Evolutionary conservation across 2,329 filamentous ascomycete genomes (phyloP).

Genomic region (Hypoxylon sp.): DNA sequence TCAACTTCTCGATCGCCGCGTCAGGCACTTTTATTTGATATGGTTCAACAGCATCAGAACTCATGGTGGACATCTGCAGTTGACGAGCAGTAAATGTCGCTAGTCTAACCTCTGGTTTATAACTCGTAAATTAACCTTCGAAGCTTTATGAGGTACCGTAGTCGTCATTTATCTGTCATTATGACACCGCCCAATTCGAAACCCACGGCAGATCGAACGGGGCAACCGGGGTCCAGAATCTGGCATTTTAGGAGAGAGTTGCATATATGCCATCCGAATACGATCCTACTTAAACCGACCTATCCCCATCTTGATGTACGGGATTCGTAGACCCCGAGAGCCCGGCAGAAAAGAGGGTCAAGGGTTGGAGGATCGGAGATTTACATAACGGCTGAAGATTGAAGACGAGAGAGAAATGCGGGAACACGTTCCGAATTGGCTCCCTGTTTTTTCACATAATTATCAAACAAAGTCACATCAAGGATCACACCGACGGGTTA

Average conservation of each 20-base stretch:
- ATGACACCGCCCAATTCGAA: background rate
- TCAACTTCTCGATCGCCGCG: constrained; percentile 31
- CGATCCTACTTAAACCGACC: background rate
- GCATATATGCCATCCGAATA: background rate
- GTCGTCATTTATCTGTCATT: background rate
- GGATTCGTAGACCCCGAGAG: background rate
- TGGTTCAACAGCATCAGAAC: constrained; percentile 22
- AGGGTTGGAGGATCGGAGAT: background rate
- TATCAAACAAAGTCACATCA: background rate
- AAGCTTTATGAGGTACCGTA: background rate
- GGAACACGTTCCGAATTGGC: too few species aligned
- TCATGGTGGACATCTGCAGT: constrained; percentile 7
- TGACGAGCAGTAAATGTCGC: too few species aligned
- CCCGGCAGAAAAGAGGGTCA: background rate
- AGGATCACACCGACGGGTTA: background rate
- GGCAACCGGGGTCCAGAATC: background rate
- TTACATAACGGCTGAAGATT: background rate
- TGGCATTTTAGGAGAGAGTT: background rate
- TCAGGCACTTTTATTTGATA: constrained; percentile 43
- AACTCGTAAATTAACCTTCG: background rate
- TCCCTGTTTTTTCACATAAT: too few species aligned
- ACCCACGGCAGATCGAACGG: background rate
- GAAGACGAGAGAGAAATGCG: background rate
- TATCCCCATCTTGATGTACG: background rate
- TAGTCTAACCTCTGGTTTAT: background rate